phyloP scores from a whole-genome alignment of 495 filamentous ascomycete species.

The Penicillium goetzii region DNA sequence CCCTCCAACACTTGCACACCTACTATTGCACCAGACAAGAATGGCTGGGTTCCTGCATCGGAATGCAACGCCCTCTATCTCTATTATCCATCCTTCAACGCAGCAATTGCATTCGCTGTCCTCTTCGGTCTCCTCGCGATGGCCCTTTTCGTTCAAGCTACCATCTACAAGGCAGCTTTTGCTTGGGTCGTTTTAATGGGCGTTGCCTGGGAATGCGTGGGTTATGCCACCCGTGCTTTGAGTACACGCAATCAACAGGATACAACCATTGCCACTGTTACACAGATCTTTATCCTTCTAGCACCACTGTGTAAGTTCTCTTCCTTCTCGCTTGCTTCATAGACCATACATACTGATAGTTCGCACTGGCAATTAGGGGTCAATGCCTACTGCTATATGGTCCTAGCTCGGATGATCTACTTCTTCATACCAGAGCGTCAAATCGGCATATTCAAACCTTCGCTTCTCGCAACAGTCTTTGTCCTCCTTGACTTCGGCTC shows the following conservation, averaged over 20 bases:
- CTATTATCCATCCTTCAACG: not conserved
- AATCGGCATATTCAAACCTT: not conserved
- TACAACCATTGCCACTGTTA: not conserved
- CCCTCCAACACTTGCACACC: not conserved
- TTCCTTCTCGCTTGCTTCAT: not conserved
- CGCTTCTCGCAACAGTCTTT: not conserved
- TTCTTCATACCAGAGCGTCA: not conserved
- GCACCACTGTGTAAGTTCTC: not conserved
- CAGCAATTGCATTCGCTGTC: not conserved
- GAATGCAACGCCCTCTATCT: slow-evolving; percentile 1
- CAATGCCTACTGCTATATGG: slow-evolving; percentile 1
- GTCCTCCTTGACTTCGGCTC: not conserved
- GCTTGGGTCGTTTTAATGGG: not conserved
- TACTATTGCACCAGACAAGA: not conserved
- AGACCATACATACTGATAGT: not conserved
- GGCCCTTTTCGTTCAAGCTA: not conserved
- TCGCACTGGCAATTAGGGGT: not conserved
- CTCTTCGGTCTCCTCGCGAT: not conserved
- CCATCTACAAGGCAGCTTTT: not conserved
- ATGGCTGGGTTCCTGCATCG: not conserved
- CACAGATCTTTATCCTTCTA: not conserved
- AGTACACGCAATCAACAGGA: slow-evolving; percentile 1
- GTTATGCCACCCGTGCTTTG: not conserved
- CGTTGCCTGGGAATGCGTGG: not conserved
- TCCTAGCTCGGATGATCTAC: not conserved